Evolutionary conservation across 805 yeast genomes (phyloP), one percentile per base, ranked within the genome.

Genomic region (Henningerozyma blattae): DNA sequence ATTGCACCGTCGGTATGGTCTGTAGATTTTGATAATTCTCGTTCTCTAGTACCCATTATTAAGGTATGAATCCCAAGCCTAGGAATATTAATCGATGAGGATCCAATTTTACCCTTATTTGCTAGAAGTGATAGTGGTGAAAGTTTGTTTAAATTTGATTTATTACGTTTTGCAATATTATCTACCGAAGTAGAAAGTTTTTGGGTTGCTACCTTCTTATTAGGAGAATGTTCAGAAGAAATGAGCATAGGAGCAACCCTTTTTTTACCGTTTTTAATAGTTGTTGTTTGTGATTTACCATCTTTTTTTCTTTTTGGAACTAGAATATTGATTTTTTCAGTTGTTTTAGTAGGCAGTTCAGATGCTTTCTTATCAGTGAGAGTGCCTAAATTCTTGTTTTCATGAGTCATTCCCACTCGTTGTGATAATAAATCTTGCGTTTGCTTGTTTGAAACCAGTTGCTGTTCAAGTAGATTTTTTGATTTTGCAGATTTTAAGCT

Each of bases 261-360:
- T 45, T 80, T 81, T 47, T 73, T 75, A 4, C 91, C 91, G 26
- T 78, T 77, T 45, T 82, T 80, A 1, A 87, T 72, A 4, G 81
- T 67, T 3, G 81, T 68, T 1, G 77, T 68, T 36, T 57, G 63
- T 34, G 47, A 41, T 27, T 44, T 55, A 10, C 34, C 42, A 17
- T 43, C 51, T 15, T 45, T 50, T 36, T 48, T 50, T 30, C 52
- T 42, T 29, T 54, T 56, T 14, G 58, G 57, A 26, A 46, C 46
- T 20, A 52, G 28, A 15, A 50, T 47, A 34, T 49, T 49, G 1
- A 49, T 36, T 9, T 30, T 32, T 27, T 38, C 42, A 22, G 27
- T 26, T 28, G 9, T 17, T 31, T 22, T 18, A 17, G 33, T 8
- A 8, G 28, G 24, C n/a, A n/a, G 13, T 15, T 10, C 13, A 16